Evolutionary conservation across 2,329 filamentous ascomycete genomes (phyloP).

Genomic region (Dothideomycetes sp.): DNA sequence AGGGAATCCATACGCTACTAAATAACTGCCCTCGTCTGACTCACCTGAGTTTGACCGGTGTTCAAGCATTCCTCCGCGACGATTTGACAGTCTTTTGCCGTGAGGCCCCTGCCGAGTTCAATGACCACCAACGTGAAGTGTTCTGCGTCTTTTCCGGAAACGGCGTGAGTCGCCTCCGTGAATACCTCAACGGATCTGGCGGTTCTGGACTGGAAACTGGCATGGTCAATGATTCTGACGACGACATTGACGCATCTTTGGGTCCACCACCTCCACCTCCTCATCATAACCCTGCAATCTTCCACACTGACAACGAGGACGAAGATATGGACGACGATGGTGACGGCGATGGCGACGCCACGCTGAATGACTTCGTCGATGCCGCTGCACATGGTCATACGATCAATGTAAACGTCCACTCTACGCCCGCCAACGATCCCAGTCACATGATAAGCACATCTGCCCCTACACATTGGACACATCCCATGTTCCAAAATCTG

Average conservation of each 20-base stretch:
- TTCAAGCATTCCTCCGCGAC: slow-evolving; percentile 77
- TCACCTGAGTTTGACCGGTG: slow-evolving; percentile 87
- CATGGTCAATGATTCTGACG: slow-evolving; percentile 15
- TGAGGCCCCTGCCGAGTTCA: slow-evolving; percentile 85
- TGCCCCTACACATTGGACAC: no score
- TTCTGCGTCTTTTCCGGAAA: slow-evolving; percentile 95
- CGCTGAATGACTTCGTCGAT: slow-evolving; percentile 8
- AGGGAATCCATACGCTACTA: slow-evolving; percentile 84
- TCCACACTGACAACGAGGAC: slow-evolving; percentile 16
- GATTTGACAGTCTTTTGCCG: slow-evolving; percentile 81
- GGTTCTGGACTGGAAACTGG: slow-evolving; percentile 6
- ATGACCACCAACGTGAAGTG: slow-evolving; percentile 84
- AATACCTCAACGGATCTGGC: slow-evolving; percentile 56
- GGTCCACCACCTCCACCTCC: slow-evolving; percentile 6
- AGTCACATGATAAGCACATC: not conserved
- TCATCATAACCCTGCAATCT: slow-evolving; percentile 11
- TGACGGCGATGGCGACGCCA: slow-evolving; percentile 16
- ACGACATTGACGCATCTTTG: slow-evolving; percentile 18
- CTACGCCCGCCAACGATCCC: not conserved
- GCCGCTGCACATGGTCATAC: slow-evolving; percentile 16
- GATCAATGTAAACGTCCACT: slow-evolving; percentile 25
- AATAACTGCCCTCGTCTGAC: slow-evolving; percentile 89
- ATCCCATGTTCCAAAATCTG: no score
- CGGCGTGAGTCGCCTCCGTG: slow-evolving; percentile 68
- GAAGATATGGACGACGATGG: slow-evolving; percentile 22